Evolutionary conservation across 2,329 filamentous ascomycete species (phyloP).

Genomic region (Apiospora rasikravindrae): DNA sequence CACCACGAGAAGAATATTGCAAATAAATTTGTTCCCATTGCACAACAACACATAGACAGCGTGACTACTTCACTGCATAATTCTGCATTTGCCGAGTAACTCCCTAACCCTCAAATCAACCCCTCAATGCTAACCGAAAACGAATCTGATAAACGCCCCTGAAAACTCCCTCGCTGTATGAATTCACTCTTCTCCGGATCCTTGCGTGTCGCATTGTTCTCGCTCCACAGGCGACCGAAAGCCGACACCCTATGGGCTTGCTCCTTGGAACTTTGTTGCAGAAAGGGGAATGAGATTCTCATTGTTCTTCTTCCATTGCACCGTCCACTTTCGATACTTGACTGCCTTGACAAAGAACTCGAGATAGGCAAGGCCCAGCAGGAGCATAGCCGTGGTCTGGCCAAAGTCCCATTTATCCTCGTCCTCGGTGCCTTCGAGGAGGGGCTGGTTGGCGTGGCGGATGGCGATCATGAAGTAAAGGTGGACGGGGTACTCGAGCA

Average conservation of each 20-base stretch:
- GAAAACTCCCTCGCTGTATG: neutral
- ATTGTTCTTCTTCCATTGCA: neutral
- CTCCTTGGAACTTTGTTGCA: neutral
- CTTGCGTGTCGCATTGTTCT: neutral
- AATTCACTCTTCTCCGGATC: neutral
- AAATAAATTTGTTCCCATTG: neutral
- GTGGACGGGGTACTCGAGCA: constrained; percentile 39
- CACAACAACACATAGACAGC: neutral
- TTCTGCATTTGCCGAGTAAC: neutral
- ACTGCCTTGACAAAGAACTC: neutral
- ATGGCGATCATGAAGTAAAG: constrained; percentile 40
- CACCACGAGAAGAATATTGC: neutral
- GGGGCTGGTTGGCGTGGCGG: constrained; percentile 36
- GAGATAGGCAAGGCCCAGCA: constrained; percentile 26
- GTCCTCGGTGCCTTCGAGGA: constrained; percentile 32
- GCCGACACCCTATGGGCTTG: neutral
- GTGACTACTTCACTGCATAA: neutral
- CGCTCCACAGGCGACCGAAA: neutral
- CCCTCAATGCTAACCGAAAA: neutral
- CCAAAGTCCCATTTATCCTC: constrained; percentile 41
- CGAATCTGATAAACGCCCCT: neutral
- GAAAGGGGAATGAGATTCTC: neutral
- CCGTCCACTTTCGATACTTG: constrained; percentile 7
- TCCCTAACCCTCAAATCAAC: neutral
- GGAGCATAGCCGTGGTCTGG: constrained; percentile 37